Conservation (phyloP, 345 rosid species). For the Citrus unshiu region DNA sequence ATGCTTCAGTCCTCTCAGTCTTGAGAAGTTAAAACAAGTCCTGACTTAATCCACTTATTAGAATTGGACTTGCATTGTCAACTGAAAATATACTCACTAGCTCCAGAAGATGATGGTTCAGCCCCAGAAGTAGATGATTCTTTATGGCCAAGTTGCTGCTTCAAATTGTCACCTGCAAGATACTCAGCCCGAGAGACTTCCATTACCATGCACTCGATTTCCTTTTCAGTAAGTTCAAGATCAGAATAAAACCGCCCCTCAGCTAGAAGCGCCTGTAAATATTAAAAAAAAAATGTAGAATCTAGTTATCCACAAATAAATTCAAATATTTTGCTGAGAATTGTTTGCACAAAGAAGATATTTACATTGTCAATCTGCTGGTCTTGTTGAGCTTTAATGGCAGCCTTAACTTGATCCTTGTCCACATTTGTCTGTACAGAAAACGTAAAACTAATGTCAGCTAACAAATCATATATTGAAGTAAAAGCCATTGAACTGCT, state of each 20-base stretch:
- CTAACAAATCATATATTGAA: neutral
- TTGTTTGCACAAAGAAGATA: neutral
- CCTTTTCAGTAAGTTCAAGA: constrained; percentile 95
- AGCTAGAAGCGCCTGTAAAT: constrained; percentile 80
- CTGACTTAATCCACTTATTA: neutral
- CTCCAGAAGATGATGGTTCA: constrained; percentile 96
- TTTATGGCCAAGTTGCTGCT: constrained; percentile 55
- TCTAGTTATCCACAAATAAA: constrained; percentile 3
- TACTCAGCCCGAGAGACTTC: constrained; percentile 98
- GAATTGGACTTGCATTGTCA: neutral
- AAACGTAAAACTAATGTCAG: constrained; percentile 10
- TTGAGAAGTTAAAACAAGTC: neutral
- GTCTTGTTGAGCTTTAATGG: constrained; percentile 98
- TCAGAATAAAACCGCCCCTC: constrained; percentile 93
- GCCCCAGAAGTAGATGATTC: constrained; percentile 80
- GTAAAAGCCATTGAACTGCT: neutral
- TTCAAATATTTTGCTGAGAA: neutral
- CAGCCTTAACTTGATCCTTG: constrained; percentile 94
- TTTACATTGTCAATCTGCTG: constrained; percentile 90
- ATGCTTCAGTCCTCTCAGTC: neutral
- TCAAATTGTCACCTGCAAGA: constrained; percentile 60
- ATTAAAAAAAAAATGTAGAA: neutral
- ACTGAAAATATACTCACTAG: constrained; percentile 52
- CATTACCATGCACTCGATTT: constrained; percentile 90
- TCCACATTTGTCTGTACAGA: constrained; percentile 77